Evolutionary conservation across 2,329 filamentous ascomycete genomes (phyloP), one percentile per base, ranked within the genome.

Genomic region (Fusarium scirpi): DNA sequence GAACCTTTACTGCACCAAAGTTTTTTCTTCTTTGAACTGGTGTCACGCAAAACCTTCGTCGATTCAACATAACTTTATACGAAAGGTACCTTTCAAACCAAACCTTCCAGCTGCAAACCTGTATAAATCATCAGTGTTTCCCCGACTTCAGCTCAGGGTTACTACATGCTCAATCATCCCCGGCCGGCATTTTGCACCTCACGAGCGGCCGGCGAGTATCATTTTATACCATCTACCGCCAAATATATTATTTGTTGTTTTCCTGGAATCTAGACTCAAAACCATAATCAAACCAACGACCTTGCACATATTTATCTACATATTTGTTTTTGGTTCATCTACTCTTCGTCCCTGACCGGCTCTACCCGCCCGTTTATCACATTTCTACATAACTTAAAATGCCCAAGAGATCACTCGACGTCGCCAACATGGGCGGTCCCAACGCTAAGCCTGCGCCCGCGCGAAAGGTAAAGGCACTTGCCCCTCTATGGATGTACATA

Each of bases 371-470:
- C n/a, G 25, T 47, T 16, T n/a, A 22, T 18, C 8, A 16, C 16
- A 34, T 24, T 41, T 5, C 13, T 32, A 62, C 47, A 44, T 44
- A 64, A 24, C 38, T 16, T 22, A 51, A 62, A 15, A 83, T 83
- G 81, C 80, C 81, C 32, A 83, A 83, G 72, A 73, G 81, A 77
- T 78, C 78, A 13, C 74, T 78, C 30, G 78, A 80, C 48, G 53
- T 70, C 8, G 77, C 71, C 24, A 71, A 74, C 30, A 62, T 69
- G 41, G 72, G 72, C 38, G 62, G 51, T 59, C 41, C 70, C 61
- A 34, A 80, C 80, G 77, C 74, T 75, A 69, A 71, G 69, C 55
- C 79, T 80, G 57, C 51, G 53, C 43, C 76, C 63, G 48, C 74
- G 70, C 53, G 68, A 53, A 79, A 78, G 76, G 77, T 78, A 73